A percentile compares a stretch with the other conserved stretches of the same genome.
Evolutionary conservation across 768 basidiomycete species (phyloP).

Genomic region (Boletus subcaerulescens): DNA sequence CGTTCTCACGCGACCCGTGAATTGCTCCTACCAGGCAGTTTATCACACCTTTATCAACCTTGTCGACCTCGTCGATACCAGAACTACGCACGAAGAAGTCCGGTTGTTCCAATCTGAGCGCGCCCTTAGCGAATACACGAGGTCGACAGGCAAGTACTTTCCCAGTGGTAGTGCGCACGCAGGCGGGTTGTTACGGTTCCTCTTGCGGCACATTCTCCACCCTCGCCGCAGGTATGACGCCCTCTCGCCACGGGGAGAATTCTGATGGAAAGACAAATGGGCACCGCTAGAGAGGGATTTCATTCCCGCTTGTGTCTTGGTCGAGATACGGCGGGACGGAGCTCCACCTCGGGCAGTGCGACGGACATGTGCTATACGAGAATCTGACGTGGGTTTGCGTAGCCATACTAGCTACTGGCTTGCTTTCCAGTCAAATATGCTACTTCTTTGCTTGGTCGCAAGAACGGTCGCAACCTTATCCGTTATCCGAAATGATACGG

Average conservation of each 20-base stretch:
- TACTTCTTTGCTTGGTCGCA: background rate
- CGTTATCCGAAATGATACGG: background rate
- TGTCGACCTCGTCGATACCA: background rate
- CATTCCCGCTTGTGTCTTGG: background rate
- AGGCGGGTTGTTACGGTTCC: constrained; percentile 4
- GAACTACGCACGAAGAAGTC: background rate
- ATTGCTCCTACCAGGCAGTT: background rate
- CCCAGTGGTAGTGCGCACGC: constrained; percentile 4
- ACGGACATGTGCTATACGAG: too few relatives aligned
- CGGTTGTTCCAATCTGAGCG: background rate
- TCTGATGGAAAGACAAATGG: background rate
- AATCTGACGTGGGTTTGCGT: too few relatives aligned
- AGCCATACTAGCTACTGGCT: too few relatives aligned
- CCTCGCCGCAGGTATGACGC: background rate
- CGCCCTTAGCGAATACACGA: background rate
- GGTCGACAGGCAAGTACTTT: constrained; percentile 8
- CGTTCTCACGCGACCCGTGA: too few relatives aligned
- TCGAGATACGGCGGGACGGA: background rate
- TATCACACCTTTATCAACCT: background rate
- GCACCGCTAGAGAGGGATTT: constrained; percentile 11
- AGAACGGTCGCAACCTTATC: background rate
- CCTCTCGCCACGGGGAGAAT: background rate
- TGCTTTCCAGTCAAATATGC: too few relatives aligned
- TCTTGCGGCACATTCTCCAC: constrained; percentile 5
- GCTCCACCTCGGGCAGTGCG: background rate